Conservation (phyloP, 495 filamentous ascomycete species). For the Penicillium soppii region DNA sequence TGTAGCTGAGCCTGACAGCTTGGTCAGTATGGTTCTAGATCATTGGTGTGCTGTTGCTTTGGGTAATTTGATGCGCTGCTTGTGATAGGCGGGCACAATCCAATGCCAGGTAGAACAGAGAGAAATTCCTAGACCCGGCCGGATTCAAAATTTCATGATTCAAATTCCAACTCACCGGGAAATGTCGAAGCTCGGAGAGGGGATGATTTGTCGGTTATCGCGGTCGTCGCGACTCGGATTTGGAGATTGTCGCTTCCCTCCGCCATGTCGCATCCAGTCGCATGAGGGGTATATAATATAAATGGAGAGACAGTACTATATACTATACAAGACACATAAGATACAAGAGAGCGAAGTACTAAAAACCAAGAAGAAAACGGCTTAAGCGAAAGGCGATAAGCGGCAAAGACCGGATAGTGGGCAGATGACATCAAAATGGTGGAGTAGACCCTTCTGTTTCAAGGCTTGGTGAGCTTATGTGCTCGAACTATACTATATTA, state of each 20-base stretch:
- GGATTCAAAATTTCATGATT: neutral
- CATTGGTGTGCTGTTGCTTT: neutral
- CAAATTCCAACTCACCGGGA: slow-evolving; percentile 18
- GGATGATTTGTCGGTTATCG: slow-evolving; percentile 13
- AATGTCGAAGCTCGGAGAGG: slow-evolving; percentile 20
- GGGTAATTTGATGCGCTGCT: neutral
- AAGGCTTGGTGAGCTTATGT: neutral
- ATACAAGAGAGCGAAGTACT: neutral
- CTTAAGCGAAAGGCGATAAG: slow-evolving; percentile 13
- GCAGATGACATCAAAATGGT: slow-evolving; percentile 35
- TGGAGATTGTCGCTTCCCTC: slow-evolving; percentile 18
- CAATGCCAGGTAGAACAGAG: neutral
- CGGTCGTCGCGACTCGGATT: slow-evolving; percentile 14
- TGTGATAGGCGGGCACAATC: neutral
- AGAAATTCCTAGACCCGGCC: slow-evolving; percentile 2
- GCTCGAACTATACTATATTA: too few species aligned
- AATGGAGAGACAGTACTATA: slow-evolving; percentile 2
- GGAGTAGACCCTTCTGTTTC: slow-evolving; percentile 17
- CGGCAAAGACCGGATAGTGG: slow-evolving; percentile 24
- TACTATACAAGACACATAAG: too few species aligned
- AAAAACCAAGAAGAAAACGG: slow-evolving; percentile 2
- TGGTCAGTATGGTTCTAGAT: slow-evolving; percentile 4
- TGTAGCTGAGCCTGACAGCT: slow-evolving; percentile 26
- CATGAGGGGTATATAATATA: slow-evolving; percentile 8
- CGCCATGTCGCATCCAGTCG: slow-evolving; percentile 14